These are phyloP conservation scores for Larix kaempferi DNA, from an alignment of 75 land plant genomes.

Conservation along the genomic window DNA sequence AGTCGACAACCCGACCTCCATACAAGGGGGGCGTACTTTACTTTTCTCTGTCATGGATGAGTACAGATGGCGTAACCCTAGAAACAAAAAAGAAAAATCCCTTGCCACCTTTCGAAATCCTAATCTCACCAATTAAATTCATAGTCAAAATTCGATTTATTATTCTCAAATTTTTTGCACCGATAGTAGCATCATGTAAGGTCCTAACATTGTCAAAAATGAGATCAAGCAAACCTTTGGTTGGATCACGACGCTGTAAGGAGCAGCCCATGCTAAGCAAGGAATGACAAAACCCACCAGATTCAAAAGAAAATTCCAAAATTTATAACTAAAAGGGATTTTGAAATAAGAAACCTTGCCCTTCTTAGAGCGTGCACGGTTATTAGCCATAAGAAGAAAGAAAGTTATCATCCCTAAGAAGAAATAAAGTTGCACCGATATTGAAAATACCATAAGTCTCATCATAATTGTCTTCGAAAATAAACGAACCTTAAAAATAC, in stretches of 20 bases:
- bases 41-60: too few relatives aligned
- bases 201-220: constrained; percentile 45
- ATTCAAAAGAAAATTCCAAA: constrained; percentile 55
- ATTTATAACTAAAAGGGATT: constrained; percentile 45
- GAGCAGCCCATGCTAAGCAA: constrained; percentile 22
- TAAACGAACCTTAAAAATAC: too few relatives aligned
- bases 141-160: too few relatives aligned
- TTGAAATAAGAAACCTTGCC: constrained; percentile 3
- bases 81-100: too few relatives aligned
- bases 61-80: too few relatives aligned
- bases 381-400: constrained; percentile 71
- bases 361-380: constrained; percentile 36
- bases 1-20: too few relatives aligned
- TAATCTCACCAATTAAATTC: too few relatives aligned
- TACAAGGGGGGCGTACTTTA: too few relatives aligned
- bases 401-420: too few relatives aligned
- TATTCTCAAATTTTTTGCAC: too few relatives aligned
- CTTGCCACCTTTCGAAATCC: too few relatives aligned
- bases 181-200: constrained; percentile 55
- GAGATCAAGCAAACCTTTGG: constrained; percentile 42
- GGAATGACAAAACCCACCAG: constrained; percentile 44
- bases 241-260: constrained; percentile 36
- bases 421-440: constrained; percentile 67
- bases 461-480: too few relatives aligned
- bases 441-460: constrained; percentile 71